Base-by-base conservation (phyloP, 2,329 filamentous ascomycete genomes). In the Clarireedia monteithiana region DNA sequence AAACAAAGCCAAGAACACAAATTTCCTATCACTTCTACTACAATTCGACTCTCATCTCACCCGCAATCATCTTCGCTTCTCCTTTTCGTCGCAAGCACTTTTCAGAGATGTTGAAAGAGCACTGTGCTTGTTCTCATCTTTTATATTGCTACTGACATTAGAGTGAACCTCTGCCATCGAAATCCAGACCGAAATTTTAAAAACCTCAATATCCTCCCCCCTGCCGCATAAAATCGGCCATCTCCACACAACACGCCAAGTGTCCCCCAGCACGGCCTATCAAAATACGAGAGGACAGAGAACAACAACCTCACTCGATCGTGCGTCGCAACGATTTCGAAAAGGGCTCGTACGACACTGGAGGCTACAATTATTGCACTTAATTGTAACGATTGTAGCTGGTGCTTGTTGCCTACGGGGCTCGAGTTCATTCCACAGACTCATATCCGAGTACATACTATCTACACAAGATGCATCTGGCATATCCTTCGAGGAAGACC, bases 401-500 rank as follows among this genome's bases (percentile, higher is more conserved):
- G 26, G 53, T 55, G 46, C 47, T n/a, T n/a, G 39, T 6, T 42
- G 15, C 39, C 39, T 20, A n/a, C 15, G 17, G 17, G 39, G 39
- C 17, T 42, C 39, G 15, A 20, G 39, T 42, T 42, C 15, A 42
- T 20, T n/a, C 15, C 39, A 42, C 39, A 42, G 1, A 42, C 38
- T 5, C n/a, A 54, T 10, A 34, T 58, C 59, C 56, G 46, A 49
- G 48, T 44, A 46, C 46, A 50, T 50, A 42, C 46, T 36, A 42
- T 15, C 39, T 20, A 46, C 42, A 61, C 67, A 76, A 66, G 64
- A 94, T 96, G 90, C 91, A 96, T 72, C 91, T 92, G 77, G 90
- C 91, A 61, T 85, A 95, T 66, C 91, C 91, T 55, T 83, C 89
- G 67, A 86, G 91, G 71, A 95, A 92, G 74, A 84, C 81, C 68